Conservation (phyloP, 2,329 filamentous ascomycete genomes). For the Celoporthe dispersa region DNA sequence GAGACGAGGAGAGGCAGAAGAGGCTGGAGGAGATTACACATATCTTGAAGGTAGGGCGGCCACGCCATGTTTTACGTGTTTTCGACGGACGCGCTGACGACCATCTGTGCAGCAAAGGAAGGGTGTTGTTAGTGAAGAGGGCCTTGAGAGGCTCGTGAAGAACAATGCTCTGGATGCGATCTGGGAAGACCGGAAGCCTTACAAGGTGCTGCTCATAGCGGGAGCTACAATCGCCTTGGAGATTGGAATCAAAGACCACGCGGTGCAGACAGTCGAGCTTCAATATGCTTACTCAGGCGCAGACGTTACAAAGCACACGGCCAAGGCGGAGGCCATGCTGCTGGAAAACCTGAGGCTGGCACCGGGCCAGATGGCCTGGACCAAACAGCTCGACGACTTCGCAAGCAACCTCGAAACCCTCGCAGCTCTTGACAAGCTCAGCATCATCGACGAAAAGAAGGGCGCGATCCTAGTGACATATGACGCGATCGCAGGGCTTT, state of each 20-base stretch:
- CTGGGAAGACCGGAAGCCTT: constrained; percentile 58
- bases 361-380: constrained; percentile 65
- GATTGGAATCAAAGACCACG: constrained; percentile 63
- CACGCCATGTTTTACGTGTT: constrained; percentile 27
- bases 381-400: constrained; percentile 72
- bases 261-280: constrained; percentile 66
- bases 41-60: constrained; percentile 50
- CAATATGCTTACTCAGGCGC: constrained; percentile 64
- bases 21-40: constrained; percentile 57
- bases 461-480: constrained; percentile 72
- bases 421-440: constrained; percentile 72
- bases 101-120: constrained; percentile 45
- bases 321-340: constrained; percentile 68
- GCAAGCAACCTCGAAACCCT: constrained; percentile 72
- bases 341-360: constrained; percentile 65
- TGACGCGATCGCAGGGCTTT: constrained; percentile 76
- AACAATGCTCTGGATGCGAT: constrained; percentile 68
- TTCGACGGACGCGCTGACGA: constrained; percentile 36
- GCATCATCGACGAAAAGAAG: constrained; percentile 49
- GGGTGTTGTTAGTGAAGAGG: constrained; percentile 73
- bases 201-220: constrained; percentile 63
- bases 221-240: constrained; percentile 65
- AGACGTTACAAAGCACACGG: constrained; percentile 63
- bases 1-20: constrained; percentile 59
- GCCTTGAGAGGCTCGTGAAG: constrained; percentile 72